phyloP scores from a whole-genome alignment of 257 asterid species.

The Coffea canephora region DNA sequence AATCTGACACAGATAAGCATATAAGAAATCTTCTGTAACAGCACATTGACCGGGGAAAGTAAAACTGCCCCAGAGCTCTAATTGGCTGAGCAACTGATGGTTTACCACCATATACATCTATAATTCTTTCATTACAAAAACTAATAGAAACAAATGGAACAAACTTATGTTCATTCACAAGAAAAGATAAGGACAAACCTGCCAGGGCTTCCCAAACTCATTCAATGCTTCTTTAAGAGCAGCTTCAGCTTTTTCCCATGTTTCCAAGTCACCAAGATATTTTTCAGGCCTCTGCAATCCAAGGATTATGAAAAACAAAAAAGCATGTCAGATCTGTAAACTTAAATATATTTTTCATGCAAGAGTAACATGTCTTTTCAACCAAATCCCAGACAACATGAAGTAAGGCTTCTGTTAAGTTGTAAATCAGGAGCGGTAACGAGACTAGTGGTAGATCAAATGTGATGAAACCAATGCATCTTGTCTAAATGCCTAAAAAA shows the following conservation, averaged over 20 bases:
- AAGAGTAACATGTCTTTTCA: neutral
- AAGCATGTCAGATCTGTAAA: neutral
- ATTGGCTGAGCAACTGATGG: neutral
- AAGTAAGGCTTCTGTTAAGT: neutral
- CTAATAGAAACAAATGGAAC: neutral
- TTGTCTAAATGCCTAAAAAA: neutral
- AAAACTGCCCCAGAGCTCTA: neutral
- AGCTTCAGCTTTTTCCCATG: conserved; percentile 93
- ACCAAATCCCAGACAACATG: neutral
- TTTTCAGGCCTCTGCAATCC: conserved; percentile 88
- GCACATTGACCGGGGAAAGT: neutral
- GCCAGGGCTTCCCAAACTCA: conserved; percentile 95
- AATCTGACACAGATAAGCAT: neutral
- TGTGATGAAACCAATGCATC: neutral
- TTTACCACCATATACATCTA: neutral
- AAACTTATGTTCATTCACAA: neutral
- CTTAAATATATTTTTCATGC: neutral
- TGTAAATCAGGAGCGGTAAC: neutral
- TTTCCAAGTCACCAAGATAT: conserved; percentile 70
- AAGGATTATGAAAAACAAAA: neutral
- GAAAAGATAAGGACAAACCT: conserved; percentile 46
- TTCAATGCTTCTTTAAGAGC: conserved; percentile 84
- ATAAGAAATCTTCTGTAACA: neutral
- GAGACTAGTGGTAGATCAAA: neutral
- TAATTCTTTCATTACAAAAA: neutral